Conservation (phyloP, 352 stramenopile species). For the Hyaloperonospora brassicae region DNA sequence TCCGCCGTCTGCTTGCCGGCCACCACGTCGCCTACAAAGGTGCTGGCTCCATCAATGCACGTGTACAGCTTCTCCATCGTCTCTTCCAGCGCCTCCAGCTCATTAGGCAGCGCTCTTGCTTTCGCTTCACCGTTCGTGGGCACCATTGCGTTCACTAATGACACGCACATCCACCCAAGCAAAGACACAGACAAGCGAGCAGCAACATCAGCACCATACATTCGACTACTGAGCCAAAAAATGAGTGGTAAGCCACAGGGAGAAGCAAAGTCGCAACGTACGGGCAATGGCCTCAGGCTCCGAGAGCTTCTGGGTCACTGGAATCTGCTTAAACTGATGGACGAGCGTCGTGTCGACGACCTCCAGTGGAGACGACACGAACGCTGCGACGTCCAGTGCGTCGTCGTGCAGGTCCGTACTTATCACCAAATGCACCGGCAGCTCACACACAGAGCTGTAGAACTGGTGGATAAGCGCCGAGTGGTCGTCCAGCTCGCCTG, state of each 20-base stretch:
- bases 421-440: constrained; percentile 92
- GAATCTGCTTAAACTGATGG: constrained; percentile 92
- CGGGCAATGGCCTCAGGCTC: constrained; percentile 91
- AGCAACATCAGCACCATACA: background rate
- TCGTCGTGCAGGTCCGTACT: constrained; percentile 84
- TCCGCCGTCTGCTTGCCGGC: constrained; percentile 69
- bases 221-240: constrained; percentile 1
- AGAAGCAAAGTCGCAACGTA: constrained; percentile 35
- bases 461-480: constrained; percentile 97
- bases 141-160: constrained; percentile 63
- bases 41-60: constrained; percentile 84
- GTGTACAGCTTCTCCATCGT: constrained; percentile 86
- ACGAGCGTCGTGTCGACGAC: constrained; percentile 87
- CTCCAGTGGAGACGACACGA: constrained; percentile 84
- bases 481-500: constrained; percentile 87
- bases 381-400: constrained; percentile 87
- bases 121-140: constrained; percentile 33
- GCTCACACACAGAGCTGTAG: constrained; percentile 90
- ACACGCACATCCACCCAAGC: background rate
- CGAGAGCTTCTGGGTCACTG: constrained; percentile 84
- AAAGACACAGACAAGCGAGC: constrained; percentile 5
- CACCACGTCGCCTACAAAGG: constrained; percentile 90
- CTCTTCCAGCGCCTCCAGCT: constrained; percentile 61
- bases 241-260: background rate
- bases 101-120: constrained; percentile 51